phyloP scores from a whole-genome alignment of 2,329 filamentous ascomycete species.

The Fusarium scirpi region DNA sequence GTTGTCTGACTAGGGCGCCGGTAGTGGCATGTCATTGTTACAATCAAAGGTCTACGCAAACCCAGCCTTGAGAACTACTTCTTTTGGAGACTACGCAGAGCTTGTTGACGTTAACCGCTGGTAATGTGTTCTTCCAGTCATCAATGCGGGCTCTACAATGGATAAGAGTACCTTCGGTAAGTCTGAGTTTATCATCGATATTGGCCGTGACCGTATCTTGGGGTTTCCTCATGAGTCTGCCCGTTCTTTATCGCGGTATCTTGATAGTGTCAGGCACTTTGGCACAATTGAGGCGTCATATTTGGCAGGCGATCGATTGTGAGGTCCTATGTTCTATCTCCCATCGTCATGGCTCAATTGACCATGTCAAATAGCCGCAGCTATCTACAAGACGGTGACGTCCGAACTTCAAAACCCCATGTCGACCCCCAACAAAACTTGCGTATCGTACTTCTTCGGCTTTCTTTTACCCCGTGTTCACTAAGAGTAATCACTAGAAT shows the following conservation, averaged over 20 bases:
- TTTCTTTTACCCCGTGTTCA: neutral
- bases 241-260: neutral
- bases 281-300: neutral
- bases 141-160: neutral
- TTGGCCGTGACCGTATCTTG: neutral
- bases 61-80: fast-evolving
- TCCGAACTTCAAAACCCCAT: neutral
- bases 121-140: neutral
- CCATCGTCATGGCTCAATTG: neutral
- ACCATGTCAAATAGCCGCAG: neutral
- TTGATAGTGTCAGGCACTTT: neutral
- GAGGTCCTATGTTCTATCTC: neutral
- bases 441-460: too few relatives aligned
- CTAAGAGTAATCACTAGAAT: neutral
- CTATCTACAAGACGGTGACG: neutral
- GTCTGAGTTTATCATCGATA: neutral
- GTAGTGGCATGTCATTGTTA: too few relatives aligned
- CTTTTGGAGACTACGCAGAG: neutral
- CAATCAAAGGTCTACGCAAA: fast-evolving
- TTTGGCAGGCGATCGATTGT: neutral
- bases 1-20: too few relatives aligned
- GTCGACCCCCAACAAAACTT: neutral
- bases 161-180: fast-evolving
- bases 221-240: neutral
- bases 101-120: neutral